A percentile compares a stretch with the other conserved stretches of the same genome.
Conservation (phyloP, 257 asterid species). For the Penstemon davidsonii region DNA sequence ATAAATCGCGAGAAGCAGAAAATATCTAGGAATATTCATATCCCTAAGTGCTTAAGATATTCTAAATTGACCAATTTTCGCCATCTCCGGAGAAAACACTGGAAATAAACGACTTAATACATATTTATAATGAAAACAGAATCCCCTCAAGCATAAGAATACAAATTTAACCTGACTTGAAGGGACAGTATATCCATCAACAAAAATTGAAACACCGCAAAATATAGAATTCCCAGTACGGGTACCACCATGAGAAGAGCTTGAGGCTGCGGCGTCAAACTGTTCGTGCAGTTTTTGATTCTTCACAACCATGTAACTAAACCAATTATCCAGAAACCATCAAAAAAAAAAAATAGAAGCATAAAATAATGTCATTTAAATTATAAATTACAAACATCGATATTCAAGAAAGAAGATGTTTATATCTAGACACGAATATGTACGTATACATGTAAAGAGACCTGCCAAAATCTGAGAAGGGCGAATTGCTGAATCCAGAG, state of each 20-base stretch:
- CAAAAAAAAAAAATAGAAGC: slow-evolving; percentile 14
- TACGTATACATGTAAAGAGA: neutral
- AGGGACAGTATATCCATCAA: slow-evolving; percentile 96
- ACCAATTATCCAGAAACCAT: slow-evolving; percentile 35
- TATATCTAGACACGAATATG: neutral
- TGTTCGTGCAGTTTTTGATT: slow-evolving; percentile 84
- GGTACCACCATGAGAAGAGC: slow-evolving; percentile 59
- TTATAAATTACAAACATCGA: neutral
- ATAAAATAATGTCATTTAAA: neutral
- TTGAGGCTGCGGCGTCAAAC: slow-evolving; percentile 84
- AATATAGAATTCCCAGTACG: slow-evolving; percentile 55
- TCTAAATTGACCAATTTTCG: neutral
- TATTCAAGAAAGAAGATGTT: neutral
- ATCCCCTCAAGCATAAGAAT: slow-evolving; percentile 14
- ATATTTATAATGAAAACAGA: slow-evolving; percentile 15
- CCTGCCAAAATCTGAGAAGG: slow-evolving; percentile 91
- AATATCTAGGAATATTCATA: neutral
- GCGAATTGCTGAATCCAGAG: slow-evolving; percentile 68
- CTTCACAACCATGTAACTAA: slow-evolving; percentile 92
- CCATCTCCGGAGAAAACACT: slow-evolving; percentile 1
- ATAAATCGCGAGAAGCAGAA: neutral
- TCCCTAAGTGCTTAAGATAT: slow-evolving; percentile 2
- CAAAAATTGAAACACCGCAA: slow-evolving; percentile 82
- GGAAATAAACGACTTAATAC: slow-evolving; percentile 8
- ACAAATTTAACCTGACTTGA: slow-evolving; percentile 74